Base-by-base conservation (phyloP, 805 yeast genomes). In the Kazachstania africana region DNA sequence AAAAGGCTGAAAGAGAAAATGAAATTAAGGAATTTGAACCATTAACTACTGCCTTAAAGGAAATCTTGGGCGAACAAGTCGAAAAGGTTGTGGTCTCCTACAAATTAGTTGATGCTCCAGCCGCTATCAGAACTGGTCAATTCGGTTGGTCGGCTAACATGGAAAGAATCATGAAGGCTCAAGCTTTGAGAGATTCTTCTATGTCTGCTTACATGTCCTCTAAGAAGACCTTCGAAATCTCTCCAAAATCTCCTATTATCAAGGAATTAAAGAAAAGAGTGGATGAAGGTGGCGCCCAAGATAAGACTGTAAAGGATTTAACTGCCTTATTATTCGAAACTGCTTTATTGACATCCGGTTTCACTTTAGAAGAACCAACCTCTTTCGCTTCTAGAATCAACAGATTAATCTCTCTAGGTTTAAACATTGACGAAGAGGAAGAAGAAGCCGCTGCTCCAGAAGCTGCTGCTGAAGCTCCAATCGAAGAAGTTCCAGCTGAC, bases 121-220 rank as follows among this genome's bases (percentile, higher is more conserved):
- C 98, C 63, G 98, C 98, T 52, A 91, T 91, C 63, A 85, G 98
- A 77, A 91, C 98, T 50, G 97, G 96, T 50, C 97, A 91, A 72
- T 91, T 91, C 65, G 98, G 99, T 64, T 91, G 99, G 99, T 91
- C 98, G 49, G 99, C 99, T 57, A 91, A 91, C 75, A 91, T 91
- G 98, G 99, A 91, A 75, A 88, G 98, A 80, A 91, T 91, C 75
- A 91, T 91, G 99, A 91, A 91, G 75, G 98, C 98, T 42, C 99
- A 91, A 74, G 98, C 99, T 53, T 72, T 91, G 57, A 85, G 97
- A 72, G 98, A 91, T 66, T 82, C 94, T 52, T 74, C 94, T 51
- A 91, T 91, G 98, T 85, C 97, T 26, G 76, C 95, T 42, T 91
- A 91, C 91, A 91, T 91, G 99, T 80, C 97, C 29, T 91, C 98